Base-by-base conservation (phyloP, 768 basidiomycete genomes). In the Boletus reticuloceps region DNA sequence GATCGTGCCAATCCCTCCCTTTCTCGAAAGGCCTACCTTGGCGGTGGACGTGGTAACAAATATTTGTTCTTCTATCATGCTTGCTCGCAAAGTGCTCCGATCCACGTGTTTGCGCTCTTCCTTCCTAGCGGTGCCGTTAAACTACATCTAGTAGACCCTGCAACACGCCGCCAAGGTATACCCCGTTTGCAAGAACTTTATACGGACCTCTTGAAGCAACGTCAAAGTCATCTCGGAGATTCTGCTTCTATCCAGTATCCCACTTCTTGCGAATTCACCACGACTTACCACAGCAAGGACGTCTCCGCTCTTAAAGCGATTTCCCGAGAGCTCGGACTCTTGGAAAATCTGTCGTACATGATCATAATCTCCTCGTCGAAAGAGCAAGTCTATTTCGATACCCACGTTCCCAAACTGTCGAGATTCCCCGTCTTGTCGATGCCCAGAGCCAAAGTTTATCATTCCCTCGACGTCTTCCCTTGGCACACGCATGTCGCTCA, bases 61-160 rank as follows among this genome's bases (percentile, higher is more conserved):
- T 90, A 91, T 69, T 77, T 94, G 54, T 88, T 96, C 75, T 79
- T 98, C 14, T 97, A 92, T 65, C 96, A 98, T 56, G 89, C 88
- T 19, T 83, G 79, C 54, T 83, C 93, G 12, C 81, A 82, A 50
- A 87, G 78, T 45, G 82, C 83, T 0, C 79, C 84, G 8, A 80
- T 96, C 20, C 94, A 98, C 62, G 82, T 97, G 17, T 94, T 96
- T 64, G 89, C 88, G 1, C 76, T 97, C 32, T 96, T 98, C 75
- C 77, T 86, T 36, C 92, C 93, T 0, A 75, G 69, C 29, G 87
- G 86, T 0, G 58, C 72, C 11, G 85, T 86, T 37, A 89, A 86
- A 63, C 76, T 98, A 3, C 94, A 94, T 68, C 74, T 97, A 48
- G 94, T 98, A 53, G 97, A 98, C 69, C 86, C 87, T 38, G 93